Conservation (phyloP, 2,329 filamentous ascomycete genomes). For the Neonectria ditissima region DNA sequence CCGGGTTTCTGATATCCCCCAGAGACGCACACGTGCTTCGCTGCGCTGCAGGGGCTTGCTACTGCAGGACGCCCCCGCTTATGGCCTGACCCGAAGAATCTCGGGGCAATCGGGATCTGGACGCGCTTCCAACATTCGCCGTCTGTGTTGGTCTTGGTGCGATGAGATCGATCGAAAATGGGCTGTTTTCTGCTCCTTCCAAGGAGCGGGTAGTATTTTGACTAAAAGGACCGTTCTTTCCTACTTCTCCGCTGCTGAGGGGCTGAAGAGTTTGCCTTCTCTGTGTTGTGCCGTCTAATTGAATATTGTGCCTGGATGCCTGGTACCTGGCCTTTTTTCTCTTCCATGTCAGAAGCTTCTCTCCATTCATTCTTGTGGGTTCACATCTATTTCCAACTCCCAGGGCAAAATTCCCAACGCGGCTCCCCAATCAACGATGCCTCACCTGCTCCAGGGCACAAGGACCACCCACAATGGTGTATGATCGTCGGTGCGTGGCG, state of each 20-base stretch:
- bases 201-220: neutral
- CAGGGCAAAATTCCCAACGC: neutral
- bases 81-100: constrained; percentile 41
- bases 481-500: neutral
- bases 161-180: constrained; percentile 31
- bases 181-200: neutral
- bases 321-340: neutral
- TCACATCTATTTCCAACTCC: neutral
- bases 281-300: neutral
- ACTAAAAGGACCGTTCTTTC: constrained; percentile 8
- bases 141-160: constrained; percentile 23
- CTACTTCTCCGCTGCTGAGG: neutral
- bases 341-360: neutral
- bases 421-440: neutral
- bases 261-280: neutral
- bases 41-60: neutral
- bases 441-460: neutral
- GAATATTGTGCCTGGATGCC: neutral
- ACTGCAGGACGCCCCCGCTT: constrained; percentile 35
- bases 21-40: neutral
- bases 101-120: constrained; percentile 34
- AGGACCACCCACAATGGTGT: neutral
- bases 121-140: constrained; percentile 10
- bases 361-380: neutral
- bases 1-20: no score